phyloP scores from a whole-genome alignment of 257 asterid species.

The Capsicum chinense region DNA sequence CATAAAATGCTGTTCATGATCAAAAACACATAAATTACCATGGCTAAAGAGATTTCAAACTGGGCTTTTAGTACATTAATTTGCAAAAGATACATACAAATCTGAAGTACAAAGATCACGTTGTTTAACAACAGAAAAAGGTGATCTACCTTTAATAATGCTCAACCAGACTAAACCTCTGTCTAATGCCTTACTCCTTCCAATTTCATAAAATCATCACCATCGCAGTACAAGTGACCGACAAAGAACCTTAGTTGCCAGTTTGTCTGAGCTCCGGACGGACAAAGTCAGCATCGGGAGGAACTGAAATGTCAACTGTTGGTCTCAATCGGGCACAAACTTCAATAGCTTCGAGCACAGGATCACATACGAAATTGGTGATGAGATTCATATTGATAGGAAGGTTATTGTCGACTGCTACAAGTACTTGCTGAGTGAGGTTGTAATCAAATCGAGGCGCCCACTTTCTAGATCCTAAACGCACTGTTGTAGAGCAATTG shows the following conservation, averaged over 20 bases:
- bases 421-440: slow-evolving; percentile 90
- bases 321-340: slow-evolving; percentile 93
- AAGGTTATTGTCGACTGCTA: slow-evolving; percentile 65
- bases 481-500: slow-evolving; percentile 94
- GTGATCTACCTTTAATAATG: not conserved
- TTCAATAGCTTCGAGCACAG: slow-evolving; percentile 83
- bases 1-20: too few relatives aligned
- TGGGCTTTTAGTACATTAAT: not conserved
- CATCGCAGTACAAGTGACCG: not conserved
- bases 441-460: slow-evolving; percentile 90
- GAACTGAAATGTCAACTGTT: slow-evolving; percentile 89
- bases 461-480: slow-evolving; percentile 94
- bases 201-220: not conserved
- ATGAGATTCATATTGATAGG: slow-evolving; percentile 82
- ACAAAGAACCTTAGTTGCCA: slow-evolving; percentile 42
- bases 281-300: slow-evolving; percentile 88
- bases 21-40: not conserved
- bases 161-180: not conserved
- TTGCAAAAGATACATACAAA: not conserved
- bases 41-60: not conserved
- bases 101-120: not conserved
- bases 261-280: slow-evolving; percentile 85
- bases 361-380: slow-evolving; percentile 81
- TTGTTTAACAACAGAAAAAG: not conserved
- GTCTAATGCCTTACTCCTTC: not conserved